A percentile compares a stretch with the other conserved stretches of the same genome.
phyloP scores from a whole-genome alignment of 192 early-diverging fungal genomes.

The Backusella luteola region DNA sequence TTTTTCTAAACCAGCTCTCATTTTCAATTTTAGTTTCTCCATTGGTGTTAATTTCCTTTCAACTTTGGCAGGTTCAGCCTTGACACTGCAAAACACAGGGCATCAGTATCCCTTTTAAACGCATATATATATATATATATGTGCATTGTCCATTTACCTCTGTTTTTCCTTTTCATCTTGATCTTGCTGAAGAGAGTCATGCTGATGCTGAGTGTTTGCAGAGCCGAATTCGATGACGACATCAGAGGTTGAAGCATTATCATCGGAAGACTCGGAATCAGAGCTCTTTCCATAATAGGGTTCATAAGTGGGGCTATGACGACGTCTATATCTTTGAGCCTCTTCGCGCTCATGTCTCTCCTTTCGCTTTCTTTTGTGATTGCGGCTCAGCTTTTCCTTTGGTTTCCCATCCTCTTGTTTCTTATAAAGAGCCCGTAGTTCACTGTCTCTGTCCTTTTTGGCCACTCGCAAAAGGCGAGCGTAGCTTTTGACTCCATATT shows the following conservation, averaged over 20 bases:
- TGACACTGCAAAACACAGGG: neutral
- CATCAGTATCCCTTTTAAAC: neutral
- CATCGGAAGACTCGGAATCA: conserved; percentile 24
- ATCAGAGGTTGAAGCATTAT: conserved; percentile 17
- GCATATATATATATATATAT: too few relatives aligned
- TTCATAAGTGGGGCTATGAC: conserved; percentile 40
- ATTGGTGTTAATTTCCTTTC: conserved; percentile 42
- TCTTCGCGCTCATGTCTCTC: conserved; percentile 1
- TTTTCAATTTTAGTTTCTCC: conserved; percentile 44
- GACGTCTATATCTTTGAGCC: neutral
- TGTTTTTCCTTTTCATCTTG: conserved; percentile 4
- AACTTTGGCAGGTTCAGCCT: neutral
- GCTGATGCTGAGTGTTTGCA: neutral
- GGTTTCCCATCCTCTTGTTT: conserved; percentile 24
- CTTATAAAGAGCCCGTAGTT: conserved; percentile 26
- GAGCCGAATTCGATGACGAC: conserved; percentile 42
- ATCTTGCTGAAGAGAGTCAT: neutral
- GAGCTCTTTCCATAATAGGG: conserved; percentile 25
- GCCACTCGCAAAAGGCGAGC: conserved; percentile 38
- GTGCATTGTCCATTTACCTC: neutral
- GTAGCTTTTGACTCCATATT: conserved; percentile 45
- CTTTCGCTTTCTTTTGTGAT: conserved; percentile 7
- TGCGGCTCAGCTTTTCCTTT: neutral
- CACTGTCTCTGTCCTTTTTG: conserved; percentile 37
- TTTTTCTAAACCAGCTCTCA: conserved; percentile 40